A percentile compares a stretch with the other conserved stretches of the same genome.
Evolutionary conservation across 176 grass and related monocot species (phyloP).

Genomic region (Musa itinerans): DNA sequence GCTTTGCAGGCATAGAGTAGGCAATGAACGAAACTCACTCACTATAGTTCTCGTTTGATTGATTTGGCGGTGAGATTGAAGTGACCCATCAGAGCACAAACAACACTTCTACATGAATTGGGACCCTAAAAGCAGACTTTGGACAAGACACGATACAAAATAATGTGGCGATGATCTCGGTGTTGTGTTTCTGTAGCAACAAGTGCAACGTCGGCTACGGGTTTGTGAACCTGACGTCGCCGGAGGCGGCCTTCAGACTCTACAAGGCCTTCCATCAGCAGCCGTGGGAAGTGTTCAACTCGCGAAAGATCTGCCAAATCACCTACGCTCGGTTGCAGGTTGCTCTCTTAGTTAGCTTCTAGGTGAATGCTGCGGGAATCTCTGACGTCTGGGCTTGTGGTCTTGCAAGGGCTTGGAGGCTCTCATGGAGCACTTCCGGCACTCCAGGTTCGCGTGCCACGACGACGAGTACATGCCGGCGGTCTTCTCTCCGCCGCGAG

Average conservation of each 20-base stretch:
- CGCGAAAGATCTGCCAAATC: conserved; percentile 97
- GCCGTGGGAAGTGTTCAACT: conserved; percentile 95
- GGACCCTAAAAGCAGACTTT: background rate
- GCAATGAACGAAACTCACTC: background rate
- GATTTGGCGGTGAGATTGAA: background rate
- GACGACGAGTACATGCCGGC: conserved; percentile 89
- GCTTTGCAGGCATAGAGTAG: background rate
- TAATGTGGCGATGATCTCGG: too few relatives aligned
- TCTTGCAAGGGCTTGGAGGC: conserved; percentile 62
- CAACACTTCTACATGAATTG: too few relatives aligned
- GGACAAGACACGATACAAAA: background rate
- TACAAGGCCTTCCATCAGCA: conserved; percentile 97
- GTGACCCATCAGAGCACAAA: background rate
- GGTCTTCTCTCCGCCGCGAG: conserved; percentile 67
- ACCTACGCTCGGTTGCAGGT: conserved; percentile 97
- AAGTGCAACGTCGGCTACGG: conserved; percentile 99
- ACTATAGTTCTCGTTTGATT: background rate
- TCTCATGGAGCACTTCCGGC: conserved; percentile 89
- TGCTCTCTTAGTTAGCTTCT: background rate
- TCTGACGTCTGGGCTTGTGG: background rate
- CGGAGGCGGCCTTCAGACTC: conserved; percentile 67
- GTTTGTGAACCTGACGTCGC: conserved; percentile 92
- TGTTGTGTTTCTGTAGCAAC: conserved; percentile 46
- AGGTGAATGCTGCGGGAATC: background rate
- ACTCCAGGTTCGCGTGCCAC: conserved; percentile 85